Conservation (phyloP, 495 filamentous ascomycete species). For the Aspergillus kassunensis region DNA sequence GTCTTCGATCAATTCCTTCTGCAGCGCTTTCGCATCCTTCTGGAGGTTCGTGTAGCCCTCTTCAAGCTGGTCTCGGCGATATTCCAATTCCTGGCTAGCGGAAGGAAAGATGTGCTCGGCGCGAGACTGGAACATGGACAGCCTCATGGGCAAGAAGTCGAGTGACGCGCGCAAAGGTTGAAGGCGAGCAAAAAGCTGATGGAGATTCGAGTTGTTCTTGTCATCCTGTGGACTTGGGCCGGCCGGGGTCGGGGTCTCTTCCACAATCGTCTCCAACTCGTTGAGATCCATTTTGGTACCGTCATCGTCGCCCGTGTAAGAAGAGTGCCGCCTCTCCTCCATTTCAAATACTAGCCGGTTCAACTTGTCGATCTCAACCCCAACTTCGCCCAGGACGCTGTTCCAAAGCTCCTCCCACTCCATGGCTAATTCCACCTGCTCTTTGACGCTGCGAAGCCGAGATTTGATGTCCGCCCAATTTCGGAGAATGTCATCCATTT, state of each 20-base stretch:
- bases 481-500: slow-evolving; percentile 82
- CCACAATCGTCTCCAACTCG: slow-evolving; percentile 89
- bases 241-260: slow-evolving; percentile 69
- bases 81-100: slow-evolving; percentile 82
- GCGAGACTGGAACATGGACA: slow-evolving; percentile 76
- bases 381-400: slow-evolving; percentile 88
- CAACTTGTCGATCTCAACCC: slow-evolving; percentile 81
- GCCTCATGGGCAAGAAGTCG: slow-evolving; percentile 94
- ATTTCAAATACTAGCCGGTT: slow-evolving; percentile 86
- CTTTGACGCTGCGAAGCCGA: slow-evolving; percentile 72
- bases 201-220: slow-evolving; percentile 66
- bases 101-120: slow-evolving; percentile 77
- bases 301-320: slow-evolving; percentile 50
- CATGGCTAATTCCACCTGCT: slow-evolving; percentile 92
- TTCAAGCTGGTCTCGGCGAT: slow-evolving; percentile 65
- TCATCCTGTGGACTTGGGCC: slow-evolving; percentile 68
- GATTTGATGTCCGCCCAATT: slow-evolving; percentile 78
- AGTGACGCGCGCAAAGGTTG: slow-evolving; percentile 88
- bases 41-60: slow-evolving; percentile 77
- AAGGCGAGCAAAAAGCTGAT: slow-evolving; percentile 89
- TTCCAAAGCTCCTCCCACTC: slow-evolving; percentile 99
- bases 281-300: slow-evolving; percentile 73
- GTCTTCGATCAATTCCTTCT: slow-evolving; percentile 88
- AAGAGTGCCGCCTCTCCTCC: slow-evolving; percentile 86
- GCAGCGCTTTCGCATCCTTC: slow-evolving; percentile 77